Evolutionary conservation across 2,329 filamentous ascomycete species (phyloP), one percentile per base, ranked within the genome.

Genomic region (Penicillium janthinellum): DNA sequence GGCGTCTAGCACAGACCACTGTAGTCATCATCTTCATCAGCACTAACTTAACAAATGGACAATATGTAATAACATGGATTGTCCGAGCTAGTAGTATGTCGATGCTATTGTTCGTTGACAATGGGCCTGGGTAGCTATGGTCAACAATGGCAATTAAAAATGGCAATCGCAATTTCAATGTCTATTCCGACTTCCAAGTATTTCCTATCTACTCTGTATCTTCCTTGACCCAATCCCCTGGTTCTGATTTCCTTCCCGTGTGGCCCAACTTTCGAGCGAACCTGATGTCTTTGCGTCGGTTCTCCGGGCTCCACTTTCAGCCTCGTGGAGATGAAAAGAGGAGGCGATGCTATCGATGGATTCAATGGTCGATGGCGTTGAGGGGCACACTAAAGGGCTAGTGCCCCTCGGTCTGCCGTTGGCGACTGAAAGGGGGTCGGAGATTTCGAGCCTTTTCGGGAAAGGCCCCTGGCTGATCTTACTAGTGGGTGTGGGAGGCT

Each of bases 301-400:
- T 47, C 42, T 37, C 17, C 44, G 25, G 44, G 51, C 17, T 50
- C 56, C 56, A 54, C 56, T 48, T 50, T 57, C 56, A 58, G 56
- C 56, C 56, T 58, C 50, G 44, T 58, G 11, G 20, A 54, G 52
- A 25, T 37, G 11, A 25, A 47, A 37, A 37, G 41, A 45, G 41
- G 48, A 52, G 34, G 17, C 12, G 14, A 37, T 15, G 14, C n/a
- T 31, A 31, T 31, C 31, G 31, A 20, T 20, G 4, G 22, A 22
- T 22, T 22, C 22, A 4, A 11, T 10, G 31, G 31, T 31, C 20
- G 48, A 20, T 34, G 31, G 35, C 6, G 11, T 38, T n/a, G 12
- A 14, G 17, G 12, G 45, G 47, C 47, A 35, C 47, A 35, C 47
- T 49, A 52, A 39, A 10, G 22, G 12, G 14, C 14, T 52, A 51